phyloP scores from a whole-genome alignment of 2,329 filamentous ascomycete species.

The Microascus cirrosus region DNA sequence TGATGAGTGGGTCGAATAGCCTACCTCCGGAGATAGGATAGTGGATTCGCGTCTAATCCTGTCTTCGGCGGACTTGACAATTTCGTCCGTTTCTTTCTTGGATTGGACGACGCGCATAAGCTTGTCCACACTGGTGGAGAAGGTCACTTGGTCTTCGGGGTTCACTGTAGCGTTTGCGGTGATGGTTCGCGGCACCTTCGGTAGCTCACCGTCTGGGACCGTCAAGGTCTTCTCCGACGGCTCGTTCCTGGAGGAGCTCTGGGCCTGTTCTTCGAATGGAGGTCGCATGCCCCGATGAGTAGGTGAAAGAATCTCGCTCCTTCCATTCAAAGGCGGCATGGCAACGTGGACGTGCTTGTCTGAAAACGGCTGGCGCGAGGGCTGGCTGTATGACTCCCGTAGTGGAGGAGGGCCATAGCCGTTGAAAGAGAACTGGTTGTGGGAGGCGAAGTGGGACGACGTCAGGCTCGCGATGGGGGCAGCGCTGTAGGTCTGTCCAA shows the following conservation, averaged over 20 bases:
- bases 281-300: slow-evolving; percentile 13
- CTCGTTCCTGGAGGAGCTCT: slow-evolving; percentile 23
- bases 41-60: slow-evolving; percentile 1
- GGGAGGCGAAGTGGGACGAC: slow-evolving; percentile 28
- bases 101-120: slow-evolving; percentile 83
- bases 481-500: slow-evolving; percentile 30
- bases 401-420: slow-evolving; percentile 25
- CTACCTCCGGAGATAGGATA: not conserved
- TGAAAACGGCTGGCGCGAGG: slow-evolving; percentile 1
- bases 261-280: slow-evolving; percentile 19
- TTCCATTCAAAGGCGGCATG: not conserved
- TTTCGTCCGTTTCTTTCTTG: slow-evolving; percentile 34
- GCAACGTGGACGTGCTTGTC: slow-evolving; percentile 11
- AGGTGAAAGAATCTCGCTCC: slow-evolving; percentile 9
- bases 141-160: slow-evolving; percentile 43
- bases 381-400: slow-evolving; percentile 19
- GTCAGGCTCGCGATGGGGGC: slow-evolving; percentile 29
- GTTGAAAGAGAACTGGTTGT: slow-evolving; percentile 30
- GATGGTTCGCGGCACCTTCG: slow-evolving; percentile 24
- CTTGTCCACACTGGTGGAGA: slow-evolving; percentile 74
- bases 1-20: not conserved
- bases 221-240: slow-evolving; percentile 8
- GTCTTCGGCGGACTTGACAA: slow-evolving; percentile 10
- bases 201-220: slow-evolving; percentile 1
- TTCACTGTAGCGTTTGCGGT: slow-evolving; percentile 33